Evolutionary conservation across 306 rosid genomes (phyloP).

Genomic region (Quercus variabilis): DNA sequence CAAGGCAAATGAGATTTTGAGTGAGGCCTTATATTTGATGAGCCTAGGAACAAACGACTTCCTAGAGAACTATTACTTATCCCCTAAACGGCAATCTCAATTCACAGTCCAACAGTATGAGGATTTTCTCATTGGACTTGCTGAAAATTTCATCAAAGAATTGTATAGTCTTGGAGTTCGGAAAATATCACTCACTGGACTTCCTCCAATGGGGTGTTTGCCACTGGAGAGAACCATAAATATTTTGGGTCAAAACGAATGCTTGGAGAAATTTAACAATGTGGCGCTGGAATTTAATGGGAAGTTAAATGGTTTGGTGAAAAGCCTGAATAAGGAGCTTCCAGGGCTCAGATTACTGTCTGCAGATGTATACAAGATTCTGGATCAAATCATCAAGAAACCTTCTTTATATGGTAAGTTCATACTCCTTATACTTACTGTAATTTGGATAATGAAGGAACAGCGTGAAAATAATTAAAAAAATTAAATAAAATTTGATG

Average conservation of each 20-base stretch:
- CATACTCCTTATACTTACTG: background rate
- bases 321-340: slow-evolving; percentile 32
- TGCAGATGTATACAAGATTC: slow-evolving; percentile 12
- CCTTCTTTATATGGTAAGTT: slow-evolving; percentile 43
- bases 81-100: slow-evolving; percentile 37
- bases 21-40: slow-evolving; percentile 45
- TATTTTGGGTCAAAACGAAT: slow-evolving; percentile 16
- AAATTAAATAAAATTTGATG: accelerated
- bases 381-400: slow-evolving; percentile 21
- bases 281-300: slow-evolving; percentile 42
- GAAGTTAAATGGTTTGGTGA: slow-evolving; percentile 27
- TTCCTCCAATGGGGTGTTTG: slow-evolving; percentile 86
- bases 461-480: too few species aligned
- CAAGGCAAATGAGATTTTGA: slow-evolving; percentile 37
- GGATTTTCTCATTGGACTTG: slow-evolving; percentile 41
- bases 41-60: slow-evolving; percentile 79
- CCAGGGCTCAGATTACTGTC: slow-evolving; percentile 23
- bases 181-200: slow-evolving; percentile 55
- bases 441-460: background rate
- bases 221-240: slow-evolving; percentile 69
- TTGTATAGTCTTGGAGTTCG: slow-evolving; percentile 54
- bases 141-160: slow-evolving; percentile 44
- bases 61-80: slow-evolving; percentile 60
- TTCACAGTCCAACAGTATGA: slow-evolving; percentile 43
- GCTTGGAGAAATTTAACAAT: slow-evolving; percentile 30